phyloP scores from a whole-genome alignment of 805 yeast genomes.

The Kregervanrija pseudodelftensis region DNA sequence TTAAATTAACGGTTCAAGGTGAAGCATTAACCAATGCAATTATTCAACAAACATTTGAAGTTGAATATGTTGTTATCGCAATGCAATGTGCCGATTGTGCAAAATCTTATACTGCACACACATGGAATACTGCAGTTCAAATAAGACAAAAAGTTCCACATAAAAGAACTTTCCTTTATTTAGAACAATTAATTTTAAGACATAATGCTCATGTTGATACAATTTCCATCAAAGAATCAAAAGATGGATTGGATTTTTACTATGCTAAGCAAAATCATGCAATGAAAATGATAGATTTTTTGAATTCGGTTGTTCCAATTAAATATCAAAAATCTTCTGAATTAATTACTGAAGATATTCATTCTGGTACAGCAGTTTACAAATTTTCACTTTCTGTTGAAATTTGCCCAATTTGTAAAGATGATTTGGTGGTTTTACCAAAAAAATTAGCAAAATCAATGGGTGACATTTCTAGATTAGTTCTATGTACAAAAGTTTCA shows the following conservation, averaged over 20 bases:
- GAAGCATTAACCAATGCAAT: slow-evolving; percentile 91
- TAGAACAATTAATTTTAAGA: slow-evolving; percentile 90
- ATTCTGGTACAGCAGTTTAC: slow-evolving; percentile 79
- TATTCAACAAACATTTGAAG: slow-evolving; percentile 90
- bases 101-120: slow-evolving; percentile 89
- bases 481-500: slow-evolving; percentile 76
- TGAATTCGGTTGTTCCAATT: slow-evolving; percentile 77
- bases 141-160: slow-evolving; percentile 96
- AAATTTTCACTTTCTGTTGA: slow-evolving; percentile 92
- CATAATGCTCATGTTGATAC: slow-evolving; percentile 93
- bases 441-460: slow-evolving; percentile 73
- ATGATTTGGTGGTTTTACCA: slow-evolving; percentile 89
- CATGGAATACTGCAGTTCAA: slow-evolving; percentile 98
- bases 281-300: slow-evolving; percentile 85
- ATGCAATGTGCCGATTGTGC: slow-evolving; percentile 99
- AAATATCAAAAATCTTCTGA: slow-evolving; percentile 82
- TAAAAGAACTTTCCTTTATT: slow-evolving; percentile 90
- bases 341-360: slow-evolving; percentile 85
- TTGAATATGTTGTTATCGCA: slow-evolving; percentile 86
- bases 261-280: slow-evolving; percentile 89
- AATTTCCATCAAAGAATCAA: slow-evolving; percentile 83
- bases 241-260: slow-evolving; percentile 92
- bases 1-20: slow-evolving; percentile 91
- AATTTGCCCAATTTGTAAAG: slow-evolving; percentile 94
- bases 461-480: slow-evolving; percentile 78